Evolutionary conservation across 2,329 filamentous ascomycete genomes (phyloP).

Genomic region (Colletotrichum cordylinicola): DNA sequence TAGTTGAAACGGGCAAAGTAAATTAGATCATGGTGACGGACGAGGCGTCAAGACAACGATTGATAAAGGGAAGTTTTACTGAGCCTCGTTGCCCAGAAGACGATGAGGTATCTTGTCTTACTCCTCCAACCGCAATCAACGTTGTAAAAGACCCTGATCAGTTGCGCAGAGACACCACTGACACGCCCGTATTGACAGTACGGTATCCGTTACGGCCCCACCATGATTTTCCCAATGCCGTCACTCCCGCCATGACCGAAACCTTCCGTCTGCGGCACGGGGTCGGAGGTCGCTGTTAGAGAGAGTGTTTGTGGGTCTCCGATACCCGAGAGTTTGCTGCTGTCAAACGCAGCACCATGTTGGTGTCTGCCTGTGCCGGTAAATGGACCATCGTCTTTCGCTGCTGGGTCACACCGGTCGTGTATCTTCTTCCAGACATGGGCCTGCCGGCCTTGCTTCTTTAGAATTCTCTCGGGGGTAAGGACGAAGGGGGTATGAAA

Average conservation of each 20-base stretch:
- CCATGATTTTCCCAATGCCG: background rate
- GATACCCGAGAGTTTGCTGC: background rate
- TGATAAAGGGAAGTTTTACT: background rate
- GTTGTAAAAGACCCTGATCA: background rate
- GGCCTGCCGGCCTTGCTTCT: background rate
- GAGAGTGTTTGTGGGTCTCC: background rate
- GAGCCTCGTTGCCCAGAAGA: background rate
- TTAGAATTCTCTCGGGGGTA: background rate
- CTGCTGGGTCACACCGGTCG: background rate
- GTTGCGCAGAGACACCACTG: background rate
- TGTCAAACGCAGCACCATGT: background rate
- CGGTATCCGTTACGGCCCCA: background rate
- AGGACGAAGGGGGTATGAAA: background rate
- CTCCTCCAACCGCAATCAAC: background rate
- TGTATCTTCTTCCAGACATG: background rate
- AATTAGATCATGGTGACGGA: conserved; percentile 36
- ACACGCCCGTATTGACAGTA: background rate
- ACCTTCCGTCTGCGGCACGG: background rate
- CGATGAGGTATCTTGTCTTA: background rate
- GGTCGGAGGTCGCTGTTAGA: background rate
- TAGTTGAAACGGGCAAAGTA: background rate
- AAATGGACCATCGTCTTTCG: background rate
- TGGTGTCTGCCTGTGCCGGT: background rate
- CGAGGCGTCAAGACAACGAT: conserved; percentile 23
- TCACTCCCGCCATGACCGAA: background rate